These are phyloP conservation scores for Kwoniella newhampshirensis DNA, from an alignment of 768 basidiomycete species.

Conservation along the genomic window DNA sequence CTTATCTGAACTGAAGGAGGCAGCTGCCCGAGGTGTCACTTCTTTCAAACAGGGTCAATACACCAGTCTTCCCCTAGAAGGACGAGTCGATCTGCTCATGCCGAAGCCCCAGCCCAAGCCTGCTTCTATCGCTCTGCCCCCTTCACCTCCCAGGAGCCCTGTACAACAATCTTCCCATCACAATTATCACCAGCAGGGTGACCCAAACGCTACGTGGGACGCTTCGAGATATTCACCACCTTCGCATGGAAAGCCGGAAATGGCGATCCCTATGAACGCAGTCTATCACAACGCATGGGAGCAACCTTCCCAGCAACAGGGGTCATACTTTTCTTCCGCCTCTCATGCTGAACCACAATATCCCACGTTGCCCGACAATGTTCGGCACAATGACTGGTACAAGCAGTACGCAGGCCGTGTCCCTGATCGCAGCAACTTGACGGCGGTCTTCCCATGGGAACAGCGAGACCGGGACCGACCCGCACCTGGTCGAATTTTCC, in stretches of 20 bases:
- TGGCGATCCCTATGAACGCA: constrained; percentile 66
- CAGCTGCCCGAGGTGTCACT: constrained; percentile 44
- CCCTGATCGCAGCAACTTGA: constrained; percentile 72
- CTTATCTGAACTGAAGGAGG: constrained; percentile 64
- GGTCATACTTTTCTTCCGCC: constrained; percentile 22
- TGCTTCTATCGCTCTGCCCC: constrained; percentile 14
- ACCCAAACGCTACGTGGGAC: constrained; percentile 73
- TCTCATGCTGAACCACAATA: constrained; percentile 49
- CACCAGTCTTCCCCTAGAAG: constrained; percentile 76
- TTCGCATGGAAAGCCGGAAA: constrained; percentile 60
- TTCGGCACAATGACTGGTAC: constrained; percentile 72
- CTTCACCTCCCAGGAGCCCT: constrained; percentile 41
- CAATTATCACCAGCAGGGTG: constrained; percentile 38
- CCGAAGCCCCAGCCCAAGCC: constrained; percentile 53
- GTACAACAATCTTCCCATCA: constrained; percentile 57
- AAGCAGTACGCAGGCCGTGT: constrained; percentile 52
- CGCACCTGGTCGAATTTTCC: constrained; percentile 47
- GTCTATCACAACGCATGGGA: constrained; percentile 90
- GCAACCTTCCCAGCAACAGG: constrained; percentile 54
- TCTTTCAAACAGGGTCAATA: constrained; percentile 76
- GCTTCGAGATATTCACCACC: constrained; percentile 78
- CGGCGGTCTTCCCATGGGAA: constrained; percentile 94
- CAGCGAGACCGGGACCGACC: constrained; percentile 54
- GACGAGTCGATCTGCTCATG: constrained; percentile 82
- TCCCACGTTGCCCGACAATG: constrained; percentile 65